These are phyloP conservation scores for Entelexis sorbosivorans DNA, from an alignment of 1,139 yeast genomes.

Conservation along the genomic window DNA sequence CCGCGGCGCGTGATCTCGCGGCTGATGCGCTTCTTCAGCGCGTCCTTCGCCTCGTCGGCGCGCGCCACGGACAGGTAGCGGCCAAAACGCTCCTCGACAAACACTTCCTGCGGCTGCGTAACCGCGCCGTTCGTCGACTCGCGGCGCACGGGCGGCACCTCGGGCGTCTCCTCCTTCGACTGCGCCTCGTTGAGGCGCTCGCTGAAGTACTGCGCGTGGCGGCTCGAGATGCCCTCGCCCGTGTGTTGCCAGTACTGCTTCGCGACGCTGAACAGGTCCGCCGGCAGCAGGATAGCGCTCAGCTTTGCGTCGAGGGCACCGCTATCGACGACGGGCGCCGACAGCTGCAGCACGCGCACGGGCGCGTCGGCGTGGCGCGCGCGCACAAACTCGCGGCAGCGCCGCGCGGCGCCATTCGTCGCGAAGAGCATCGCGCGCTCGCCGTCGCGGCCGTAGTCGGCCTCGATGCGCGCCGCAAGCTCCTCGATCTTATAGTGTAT, in stretches of 20 bases:
- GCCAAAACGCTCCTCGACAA: slow-evolving; percentile 82
- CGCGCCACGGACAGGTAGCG: slow-evolving; percentile 71
- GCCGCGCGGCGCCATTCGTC: slow-evolving; percentile 62
- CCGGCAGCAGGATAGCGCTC: slow-evolving; percentile 67
- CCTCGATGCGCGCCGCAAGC: slow-evolving; percentile 33
- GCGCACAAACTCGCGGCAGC: slow-evolving; percentile 71
- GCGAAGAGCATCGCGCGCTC: slow-evolving; percentile 70
- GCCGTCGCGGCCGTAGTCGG: slow-evolving; percentile 64
- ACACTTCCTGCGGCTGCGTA: slow-evolving; percentile 49
- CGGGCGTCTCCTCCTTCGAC: slow-evolving; percentile 6
- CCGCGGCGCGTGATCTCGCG: slow-evolving; percentile 31
- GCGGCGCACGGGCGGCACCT: slow-evolving; percentile 6
- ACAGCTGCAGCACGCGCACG: slow-evolving; percentile 66
- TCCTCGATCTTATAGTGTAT: slow-evolving; percentile 63
- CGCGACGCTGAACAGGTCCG: slow-evolving; percentile 46
- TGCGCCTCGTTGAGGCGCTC: slow-evolving; percentile 41
- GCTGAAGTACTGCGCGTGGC: slow-evolving; percentile 75
- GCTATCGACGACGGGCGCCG: slow-evolving; percentile 56
- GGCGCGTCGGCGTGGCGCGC: slow-evolving; percentile 25
- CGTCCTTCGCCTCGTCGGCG: slow-evolving; percentile 62
- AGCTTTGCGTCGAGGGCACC: slow-evolving; percentile 35
- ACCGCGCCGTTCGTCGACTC: slow-evolving; percentile 12
- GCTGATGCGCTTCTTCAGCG: slow-evolving; percentile 65
- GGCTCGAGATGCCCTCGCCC: slow-evolving; percentile 87
- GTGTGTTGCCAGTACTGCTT: slow-evolving; percentile 93